These are phyloP conservation scores for Xylaria sp. DNA, from an alignment of 2,329 filamentous ascomycete genomes.

Conservation along the genomic window DNA sequence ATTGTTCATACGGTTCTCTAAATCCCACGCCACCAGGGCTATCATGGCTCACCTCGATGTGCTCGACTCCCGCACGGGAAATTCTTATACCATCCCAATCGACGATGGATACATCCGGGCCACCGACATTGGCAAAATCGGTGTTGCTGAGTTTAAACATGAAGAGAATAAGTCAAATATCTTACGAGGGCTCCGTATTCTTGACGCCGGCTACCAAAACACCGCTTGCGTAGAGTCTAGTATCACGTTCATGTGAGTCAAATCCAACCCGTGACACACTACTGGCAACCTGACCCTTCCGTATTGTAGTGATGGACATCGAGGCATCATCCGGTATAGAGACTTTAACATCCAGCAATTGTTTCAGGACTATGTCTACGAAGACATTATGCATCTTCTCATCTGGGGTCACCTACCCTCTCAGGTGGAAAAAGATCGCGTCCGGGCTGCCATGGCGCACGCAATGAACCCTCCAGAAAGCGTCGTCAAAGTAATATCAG, in stretches of 20 bases:
- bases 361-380: constrained; percentile 44
- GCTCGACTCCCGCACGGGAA: constrained; percentile 46
- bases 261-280: neutral
- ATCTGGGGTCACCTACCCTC: constrained; percentile 54
- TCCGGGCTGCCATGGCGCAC: constrained; percentile 39
- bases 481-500: constrained; percentile 43
- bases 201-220: constrained; percentile 44
- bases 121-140: constrained; percentile 42
- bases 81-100: constrained; percentile 44
- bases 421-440: constrained; percentile 47
- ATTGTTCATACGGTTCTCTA: neutral
- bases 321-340: constrained; percentile 43
- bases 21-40: constrained; percentile 8
- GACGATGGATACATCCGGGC: constrained; percentile 42
- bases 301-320: constrained; percentile 41
- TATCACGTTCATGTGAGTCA: constrained; percentile 44
- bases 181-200: constrained; percentile 39
- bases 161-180: constrained; percentile 27
- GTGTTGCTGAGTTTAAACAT: constrained; percentile 29
- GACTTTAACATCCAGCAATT: constrained; percentile 43
- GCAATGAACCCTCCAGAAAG: constrained; percentile 45
- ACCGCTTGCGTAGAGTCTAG: constrained; percentile 47
- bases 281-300: constrained; percentile 11
- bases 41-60: constrained; percentile 43
- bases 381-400: constrained; percentile 51